Percentiles rank a stretch among this genome's conserved stretches.
These are phyloP conservation scores for Coniochaeta pulveracea DNA, from an alignment of 2,329 filamentous ascomycete genomes.

Conservation along the genomic window DNA sequence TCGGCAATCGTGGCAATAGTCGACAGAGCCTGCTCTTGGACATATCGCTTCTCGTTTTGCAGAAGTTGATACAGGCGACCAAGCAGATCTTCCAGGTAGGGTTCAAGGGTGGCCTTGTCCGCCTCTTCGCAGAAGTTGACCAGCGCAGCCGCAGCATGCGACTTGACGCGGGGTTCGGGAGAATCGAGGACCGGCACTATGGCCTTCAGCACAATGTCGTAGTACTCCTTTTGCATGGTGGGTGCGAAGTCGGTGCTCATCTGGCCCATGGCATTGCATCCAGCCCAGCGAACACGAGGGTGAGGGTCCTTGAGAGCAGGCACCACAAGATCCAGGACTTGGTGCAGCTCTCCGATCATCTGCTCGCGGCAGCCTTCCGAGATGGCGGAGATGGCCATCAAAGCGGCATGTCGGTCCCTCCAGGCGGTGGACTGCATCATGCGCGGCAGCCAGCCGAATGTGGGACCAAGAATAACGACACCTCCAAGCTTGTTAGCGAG, in stretches of 20 bases:
- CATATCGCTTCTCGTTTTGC: slow-evolving; percentile 86
- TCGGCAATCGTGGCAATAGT: slow-evolving; percentile 99
- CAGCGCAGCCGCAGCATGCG: slow-evolving; percentile 90
- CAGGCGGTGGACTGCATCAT: slow-evolving; percentile 96
- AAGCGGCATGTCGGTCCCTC: slow-evolving; percentile 88
- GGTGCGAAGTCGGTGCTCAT: slow-evolving; percentile 99
- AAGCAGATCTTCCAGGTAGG: slow-evolving; percentile 82
- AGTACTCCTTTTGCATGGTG: slow-evolving; percentile 95
- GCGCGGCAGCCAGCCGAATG: slow-evolving; percentile 90
- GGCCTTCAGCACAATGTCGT: slow-evolving; percentile 73
- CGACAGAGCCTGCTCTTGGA: slow-evolving; percentile 93
- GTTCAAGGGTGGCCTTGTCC: slow-evolving; percentile 81
- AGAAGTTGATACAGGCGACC: slow-evolving; percentile 78
- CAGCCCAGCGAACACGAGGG: slow-evolving; percentile 90
- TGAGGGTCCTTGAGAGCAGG: slow-evolving; percentile 84
- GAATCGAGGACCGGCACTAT: slow-evolving; percentile 90
- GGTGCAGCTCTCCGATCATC: slow-evolving; percentile 89
- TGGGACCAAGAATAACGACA: slow-evolving; percentile 81
- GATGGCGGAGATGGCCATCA: slow-evolving; percentile 98
- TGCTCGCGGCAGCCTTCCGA: slow-evolving; percentile 93
- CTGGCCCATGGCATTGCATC: slow-evolving; percentile 95
- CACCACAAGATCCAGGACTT: slow-evolving; percentile 89
- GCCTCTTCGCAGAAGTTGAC: slow-evolving; percentile 99
- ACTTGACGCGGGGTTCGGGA: slow-evolving; percentile 85
- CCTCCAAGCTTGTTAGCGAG: slow-evolving; percentile 95